Evolutionary conservation across 179 eudicot genomes (phyloP), one percentile per base, ranked within the genome.

Genomic region (Carnegiea gigantea): DNA sequence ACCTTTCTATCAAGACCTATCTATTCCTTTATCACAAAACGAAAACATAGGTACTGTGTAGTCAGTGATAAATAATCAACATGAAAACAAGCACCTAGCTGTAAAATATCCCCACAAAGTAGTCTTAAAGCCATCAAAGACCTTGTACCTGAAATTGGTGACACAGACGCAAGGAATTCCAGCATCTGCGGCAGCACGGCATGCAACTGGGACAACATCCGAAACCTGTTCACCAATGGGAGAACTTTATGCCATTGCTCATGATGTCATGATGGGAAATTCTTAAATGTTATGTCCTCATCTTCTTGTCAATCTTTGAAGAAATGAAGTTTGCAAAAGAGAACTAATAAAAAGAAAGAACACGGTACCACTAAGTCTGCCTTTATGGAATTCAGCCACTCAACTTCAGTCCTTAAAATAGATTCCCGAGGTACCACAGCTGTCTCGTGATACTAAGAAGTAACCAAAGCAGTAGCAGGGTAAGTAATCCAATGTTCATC

Each of bases 171-270:
- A 91, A 72, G 93, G 98, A 77, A 97, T 92, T 78, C 99, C 99
- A 80, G 99, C 99, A 91, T 97, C 93, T 81, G 98, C 98, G 88
- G 99, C 99, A 82, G 99, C 99, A 72, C 99, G 91, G 75, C 99
- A 97, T 77, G 97, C 98, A 82, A 97, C 98, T 73, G 99, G 97
- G 81, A 97, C 99, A 84, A 95, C 98, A 95, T 97, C 99, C 72
- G 99, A 97, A 81, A 93, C 95, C 98, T 95, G 88, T 79, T 77
- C 57, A 54, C 82, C 65, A 73, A 81, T 73, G 73, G 17, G 65
- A 78, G 20, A 81, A 60, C 76, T 64, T 43, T 30, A 53, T 51
- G 81, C 54, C 76, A 79, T 30, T 18, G 53, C 26, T 9, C 62
- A 68, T 54, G 72, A 65, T 36, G 11, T 17, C 17, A 6, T n/a